Percentiles rank a stretch among this genome's conserved stretches.
These are phyloP conservation scores for Raphanus raphanistrum DNA, from an alignment of 345 rosid genomes.

Conservation along the genomic window DNA sequence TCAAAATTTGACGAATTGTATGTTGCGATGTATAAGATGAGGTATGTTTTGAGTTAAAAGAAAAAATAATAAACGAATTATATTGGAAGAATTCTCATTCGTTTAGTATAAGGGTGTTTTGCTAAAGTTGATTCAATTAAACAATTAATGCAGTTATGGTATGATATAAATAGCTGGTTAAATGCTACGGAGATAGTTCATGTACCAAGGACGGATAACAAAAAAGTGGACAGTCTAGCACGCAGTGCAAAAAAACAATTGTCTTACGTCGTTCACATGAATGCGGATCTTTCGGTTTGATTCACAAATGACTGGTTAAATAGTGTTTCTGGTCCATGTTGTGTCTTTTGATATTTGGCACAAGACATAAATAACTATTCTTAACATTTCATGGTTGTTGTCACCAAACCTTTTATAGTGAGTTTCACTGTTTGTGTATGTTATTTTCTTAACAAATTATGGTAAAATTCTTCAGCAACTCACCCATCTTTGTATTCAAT, in stretches of 20 bases:
- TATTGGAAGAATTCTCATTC: background rate
- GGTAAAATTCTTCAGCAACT: conserved; percentile 26
- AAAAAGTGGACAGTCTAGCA: too few relatives aligned
- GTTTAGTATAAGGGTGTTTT: background rate
- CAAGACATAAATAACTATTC: background rate
- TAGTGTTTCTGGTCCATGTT: conserved; percentile 1
- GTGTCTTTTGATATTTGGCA: conserved; percentile 17
- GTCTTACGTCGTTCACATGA: too few relatives aligned
- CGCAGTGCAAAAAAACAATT: too few relatives aligned
- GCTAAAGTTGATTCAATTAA: background rate
- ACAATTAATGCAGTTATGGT: background rate
- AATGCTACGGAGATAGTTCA: too few relatives aligned
- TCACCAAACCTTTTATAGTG: conserved; percentile 22
- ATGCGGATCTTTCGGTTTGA: too few relatives aligned
- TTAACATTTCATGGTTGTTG: conserved; percentile 25
- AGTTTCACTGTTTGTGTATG: background rate
- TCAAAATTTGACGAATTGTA: background rate
- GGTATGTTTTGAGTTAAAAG: background rate
- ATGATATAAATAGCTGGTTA: background rate
- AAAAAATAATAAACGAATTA: background rate
- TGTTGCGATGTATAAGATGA: background rate
- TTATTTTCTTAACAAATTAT: conserved; percentile 30
- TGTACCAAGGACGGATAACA: too few relatives aligned
- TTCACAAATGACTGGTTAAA: too few relatives aligned
- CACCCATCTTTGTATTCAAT: conserved; percentile 15